phyloP scores from a whole-genome alignment of 2,329 filamentous ascomycete species.

The Trichoderma simmonsii region DNA sequence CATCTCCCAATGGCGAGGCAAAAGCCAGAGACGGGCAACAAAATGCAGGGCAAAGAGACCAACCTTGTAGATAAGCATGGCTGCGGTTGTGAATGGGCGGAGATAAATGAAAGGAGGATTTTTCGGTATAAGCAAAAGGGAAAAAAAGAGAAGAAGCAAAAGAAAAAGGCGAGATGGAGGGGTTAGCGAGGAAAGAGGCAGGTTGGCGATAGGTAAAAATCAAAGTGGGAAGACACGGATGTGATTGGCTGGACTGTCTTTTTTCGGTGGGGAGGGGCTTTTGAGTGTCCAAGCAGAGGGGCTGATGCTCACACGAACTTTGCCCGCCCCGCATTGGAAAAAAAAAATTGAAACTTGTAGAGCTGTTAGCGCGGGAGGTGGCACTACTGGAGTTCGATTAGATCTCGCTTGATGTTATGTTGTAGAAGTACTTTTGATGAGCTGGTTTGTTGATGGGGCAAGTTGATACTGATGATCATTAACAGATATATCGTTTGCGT shows the following conservation, averaged over 20 bases:
- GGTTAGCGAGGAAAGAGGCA: neutral
- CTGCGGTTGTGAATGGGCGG: slow-evolving; percentile 41
- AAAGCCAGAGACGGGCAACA: neutral
- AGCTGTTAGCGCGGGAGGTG: neutral
- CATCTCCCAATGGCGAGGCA: slow-evolving; percentile 10
- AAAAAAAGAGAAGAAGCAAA: neutral
- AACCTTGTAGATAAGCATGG: slow-evolving; percentile 74
- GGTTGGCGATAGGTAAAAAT: slow-evolving; percentile 16
- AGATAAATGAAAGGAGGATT: neutral
- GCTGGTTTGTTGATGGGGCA: neutral
- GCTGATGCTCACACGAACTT: slow-evolving; percentile 1
- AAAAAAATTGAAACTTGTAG: neutral
- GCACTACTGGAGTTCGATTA: neutral
- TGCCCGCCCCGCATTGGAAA: slow-evolving; percentile 11
- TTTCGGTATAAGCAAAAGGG: neutral
- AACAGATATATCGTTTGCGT: too few relatives aligned
- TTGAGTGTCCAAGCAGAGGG: slow-evolving; percentile 8
- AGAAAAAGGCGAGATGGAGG: neutral
- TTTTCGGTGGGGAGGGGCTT: slow-evolving; percentile 9
- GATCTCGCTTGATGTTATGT: neutral
- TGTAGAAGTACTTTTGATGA: neutral
- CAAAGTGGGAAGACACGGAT: neutral
- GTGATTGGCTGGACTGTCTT: neutral
- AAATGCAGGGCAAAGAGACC: slow-evolving; percentile 23
- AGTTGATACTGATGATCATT: neutral